phyloP scores from a whole-genome alignment of 768 basidiomycete genomes.

The Solioccasus polychromus region DNA sequence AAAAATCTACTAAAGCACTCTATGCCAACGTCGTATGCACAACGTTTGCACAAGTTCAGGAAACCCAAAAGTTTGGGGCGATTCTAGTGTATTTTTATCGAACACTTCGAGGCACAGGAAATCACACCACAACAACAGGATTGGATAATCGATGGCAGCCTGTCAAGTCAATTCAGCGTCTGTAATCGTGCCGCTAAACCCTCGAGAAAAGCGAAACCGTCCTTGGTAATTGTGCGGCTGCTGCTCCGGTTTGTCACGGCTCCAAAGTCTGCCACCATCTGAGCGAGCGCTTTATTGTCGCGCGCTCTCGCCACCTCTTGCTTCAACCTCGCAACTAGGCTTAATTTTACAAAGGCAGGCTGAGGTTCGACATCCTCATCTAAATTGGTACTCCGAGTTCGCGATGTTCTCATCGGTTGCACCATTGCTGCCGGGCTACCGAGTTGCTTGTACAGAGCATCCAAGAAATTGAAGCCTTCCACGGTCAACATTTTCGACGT shows the following conservation, averaged over 20 bases:
- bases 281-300: conserved; percentile 56
- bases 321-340: conserved; percentile 56
- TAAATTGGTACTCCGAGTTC: conserved; percentile 39
- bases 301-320: conserved; percentile 49
- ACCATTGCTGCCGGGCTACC: conserved; percentile 62
- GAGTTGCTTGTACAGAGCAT: conserved; percentile 67
- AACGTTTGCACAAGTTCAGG: no score
- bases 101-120: no score
- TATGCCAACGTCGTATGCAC: no score
- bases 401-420: conserved; percentile 48
- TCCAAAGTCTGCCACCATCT: conserved; percentile 69
- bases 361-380: conserved; percentile 40
- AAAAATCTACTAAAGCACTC: no score
- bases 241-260: conserved; percentile 64
- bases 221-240: conserved; percentile 74
- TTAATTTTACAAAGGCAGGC: conserved; percentile 53
- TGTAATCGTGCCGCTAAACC: conserved; percentile 54
- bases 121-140: conserved; percentile 2
- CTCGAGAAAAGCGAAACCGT: conserved; percentile 68
- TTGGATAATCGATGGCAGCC: neutral
- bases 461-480: conserved; percentile 69
- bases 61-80: conserved; percentile 6
- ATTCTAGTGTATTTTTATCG: neutral
- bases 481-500: conserved; percentile 65
- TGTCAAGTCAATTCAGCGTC: conserved; percentile 17